These are phyloP conservation scores for Zhuliangozyma parablackwelliae DNA, from an alignment of 1,139 yeast genomes.

Conservation along the genomic window DNA sequence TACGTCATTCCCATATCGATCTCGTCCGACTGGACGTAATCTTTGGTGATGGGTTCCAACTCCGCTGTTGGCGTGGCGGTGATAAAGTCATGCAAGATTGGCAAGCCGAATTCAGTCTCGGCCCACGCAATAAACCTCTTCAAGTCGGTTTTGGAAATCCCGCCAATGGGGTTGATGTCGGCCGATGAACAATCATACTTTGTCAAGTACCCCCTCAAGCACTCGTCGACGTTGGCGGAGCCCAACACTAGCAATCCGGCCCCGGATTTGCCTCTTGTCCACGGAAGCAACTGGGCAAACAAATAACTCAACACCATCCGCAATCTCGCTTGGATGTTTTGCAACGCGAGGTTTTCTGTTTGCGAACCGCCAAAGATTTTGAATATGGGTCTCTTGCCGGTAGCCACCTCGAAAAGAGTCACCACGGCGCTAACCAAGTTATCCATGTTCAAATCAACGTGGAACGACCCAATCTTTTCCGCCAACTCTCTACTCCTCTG, in stretches of 20 bases:
- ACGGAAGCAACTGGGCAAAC: slow-evolving; percentile 91
- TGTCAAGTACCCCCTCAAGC: slow-evolving; percentile 89
- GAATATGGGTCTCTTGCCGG: slow-evolving; percentile 84
- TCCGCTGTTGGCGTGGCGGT: slow-evolving; percentile 97
- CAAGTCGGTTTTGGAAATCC: slow-evolving; percentile 89
- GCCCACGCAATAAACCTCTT: slow-evolving; percentile 85
- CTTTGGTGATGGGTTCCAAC: slow-evolving; percentile 88
- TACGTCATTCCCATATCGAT: slow-evolving; percentile 98
- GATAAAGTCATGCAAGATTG: slow-evolving; percentile 71
- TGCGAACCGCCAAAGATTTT: slow-evolving; percentile 91
- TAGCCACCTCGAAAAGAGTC: slow-evolving; percentile 75
- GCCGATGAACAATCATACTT: slow-evolving; percentile 97
- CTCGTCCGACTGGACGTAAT: slow-evolving; percentile 93
- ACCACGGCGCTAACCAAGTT: slow-evolving; percentile 70
- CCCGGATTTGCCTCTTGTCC: slow-evolving; percentile 67
- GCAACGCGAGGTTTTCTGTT: slow-evolving; percentile 88
- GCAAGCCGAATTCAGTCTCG: slow-evolving; percentile 60
- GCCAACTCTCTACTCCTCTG: slow-evolving; percentile 78
- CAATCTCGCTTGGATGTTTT: slow-evolving; percentile 91
- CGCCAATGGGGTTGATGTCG: slow-evolving; percentile 96
- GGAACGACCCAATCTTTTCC: slow-evolving; percentile 76
- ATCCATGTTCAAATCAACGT: slow-evolving; percentile 90
- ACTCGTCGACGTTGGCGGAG: slow-evolving; percentile 97
- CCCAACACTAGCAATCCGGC: slow-evolving; percentile 89
- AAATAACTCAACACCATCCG: slow-evolving; percentile 92